Conservation (phyloP, 2,329 filamentous ascomycete species). For the Cladobotryum protrusum region DNA sequence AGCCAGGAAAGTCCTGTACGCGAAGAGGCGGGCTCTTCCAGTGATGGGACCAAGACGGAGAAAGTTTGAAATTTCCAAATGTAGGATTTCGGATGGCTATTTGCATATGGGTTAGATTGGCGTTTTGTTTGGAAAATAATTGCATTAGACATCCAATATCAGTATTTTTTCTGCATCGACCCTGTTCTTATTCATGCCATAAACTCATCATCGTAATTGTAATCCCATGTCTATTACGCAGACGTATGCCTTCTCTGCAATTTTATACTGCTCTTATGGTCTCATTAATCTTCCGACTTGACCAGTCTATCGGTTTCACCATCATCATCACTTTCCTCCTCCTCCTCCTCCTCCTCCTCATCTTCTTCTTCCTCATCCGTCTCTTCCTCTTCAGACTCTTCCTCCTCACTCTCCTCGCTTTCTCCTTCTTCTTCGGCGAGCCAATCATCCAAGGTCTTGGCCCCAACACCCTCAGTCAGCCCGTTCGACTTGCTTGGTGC, state of each 20-base stretch:
- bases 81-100: neutral
- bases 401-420: conserved; percentile 49
- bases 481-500: conserved; percentile 44
- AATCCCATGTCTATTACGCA: too few relatives aligned
- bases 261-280: neutral
- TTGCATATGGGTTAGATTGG: conserved; percentile 11
- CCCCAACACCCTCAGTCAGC: conserved; percentile 45
- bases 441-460: conserved; percentile 91
- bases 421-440: conserved; percentile 64
- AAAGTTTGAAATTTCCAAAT: neutral
- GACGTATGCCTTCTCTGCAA: neutral
- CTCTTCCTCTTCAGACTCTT: conserved; percentile 43
- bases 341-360: conserved; percentile 45
- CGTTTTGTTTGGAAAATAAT: conserved; percentile 1
- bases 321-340: conserved; percentile 40
- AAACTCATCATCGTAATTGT: too few relatives aligned
- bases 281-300: conserved; percentile 13
- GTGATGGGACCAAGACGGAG: conserved; percentile 18
- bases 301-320: conserved; percentile 41
- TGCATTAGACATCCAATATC: neutral
- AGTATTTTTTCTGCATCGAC: neutral
- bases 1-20: conserved; percentile 10
- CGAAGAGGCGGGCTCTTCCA: conserved; percentile 22
- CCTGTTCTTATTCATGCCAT: too few relatives aligned
- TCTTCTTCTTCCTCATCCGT: conserved; percentile 46